Base-by-base conservation (phyloP, 768 basidiomycete species). In the Russula foetens region DNA sequence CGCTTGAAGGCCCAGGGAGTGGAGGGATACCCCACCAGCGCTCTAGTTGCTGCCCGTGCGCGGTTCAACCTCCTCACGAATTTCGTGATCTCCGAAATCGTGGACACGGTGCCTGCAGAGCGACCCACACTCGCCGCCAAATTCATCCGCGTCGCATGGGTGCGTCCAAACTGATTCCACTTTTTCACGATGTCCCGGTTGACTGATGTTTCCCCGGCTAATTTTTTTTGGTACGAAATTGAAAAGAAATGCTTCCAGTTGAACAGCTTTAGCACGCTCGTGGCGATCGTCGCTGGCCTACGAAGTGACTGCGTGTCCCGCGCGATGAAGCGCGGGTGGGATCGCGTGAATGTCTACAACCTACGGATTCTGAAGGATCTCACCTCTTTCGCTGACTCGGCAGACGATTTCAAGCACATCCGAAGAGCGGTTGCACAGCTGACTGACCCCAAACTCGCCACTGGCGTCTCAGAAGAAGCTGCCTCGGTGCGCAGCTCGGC, bases 101-200 rank as follows among this genome's bases (percentile, higher is more conserved):
- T 92, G 24, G 73, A 92, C 58, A 88, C 92, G 1, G 79, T 79
- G 9, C 85, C 84, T 6, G 72, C 71, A 55, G 84, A 90, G 55
- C 80, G 93, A 21, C 79, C 78, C 38, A 63, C 77, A 49, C 73
- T 97, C 21, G 81, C 90, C 51, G 76, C 75, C 59, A 94, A 92
- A 73, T 87, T 96, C 70, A 84, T 95, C 62, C 84, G 90, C 44
- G 75, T 96, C 58, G 93, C 93, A 41, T 92, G 84, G 79, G 92
- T 92, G 66, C 70, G 86, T 75, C 26, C 35, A 38, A 44, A 5
- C 35, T 4, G n/a, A 12, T 4, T 17, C 15, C 17, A 48, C 63
- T 41, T 39, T n/a, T 19, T 39, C 46, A 39, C 11, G 61, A 48
- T 53, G 7, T 11, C 39, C 46, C 23, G 24, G 48, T 28, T 65